Base-by-base conservation (phyloP, 2,329 filamentous ascomycete species). In the Fusarium begoniae region DNA sequence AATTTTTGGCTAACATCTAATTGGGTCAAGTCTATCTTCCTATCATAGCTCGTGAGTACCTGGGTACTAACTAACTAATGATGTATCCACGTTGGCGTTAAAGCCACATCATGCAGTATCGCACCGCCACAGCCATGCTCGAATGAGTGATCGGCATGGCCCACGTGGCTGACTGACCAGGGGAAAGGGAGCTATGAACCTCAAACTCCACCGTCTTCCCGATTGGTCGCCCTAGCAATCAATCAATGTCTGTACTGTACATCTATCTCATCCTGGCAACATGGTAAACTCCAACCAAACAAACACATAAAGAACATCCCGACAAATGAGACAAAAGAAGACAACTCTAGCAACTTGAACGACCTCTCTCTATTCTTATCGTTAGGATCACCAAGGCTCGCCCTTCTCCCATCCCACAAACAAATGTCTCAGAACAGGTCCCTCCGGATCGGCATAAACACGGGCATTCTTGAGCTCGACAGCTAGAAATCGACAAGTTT, bases 201-300 rank as follows among this genome's bases (percentile, higher is more conserved):
- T 56, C 51, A 30, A 37, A 57, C 62, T 56, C 73, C 66, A 63
- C 63, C 63, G 43, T 62, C 59, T 59, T 75, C 66, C 75, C 75
- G 76, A 78, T 78, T 78, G 75, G 76, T 44, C 67, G 64, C 63
- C 63, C 30, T 55, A 60, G 28, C 35, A 37, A 37, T 37, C 14
- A 35, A 35, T 35, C 55, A 62, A 60, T 61, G 30, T 62, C 20
- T 28, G 40, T 57, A 50, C 45, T 35, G 14, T 35, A 35, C 32
- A 17, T 35, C 32, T 17, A 50, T 64, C 56, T n/a, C 30, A 55
- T 64, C 50, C 24, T 51, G 32, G 17, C 38, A 18, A 58, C 38
- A 14, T 50, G 30, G 9, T 48, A n/a, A 59, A 66, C 54, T 48
- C 44, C 57, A 58, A 61, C 38, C 20, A 51, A 48, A 38, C 26